Evolutionary conservation across 2,329 filamentous ascomycete species (phyloP).

Genomic region (Trichoderma brevicompactum): DNA sequence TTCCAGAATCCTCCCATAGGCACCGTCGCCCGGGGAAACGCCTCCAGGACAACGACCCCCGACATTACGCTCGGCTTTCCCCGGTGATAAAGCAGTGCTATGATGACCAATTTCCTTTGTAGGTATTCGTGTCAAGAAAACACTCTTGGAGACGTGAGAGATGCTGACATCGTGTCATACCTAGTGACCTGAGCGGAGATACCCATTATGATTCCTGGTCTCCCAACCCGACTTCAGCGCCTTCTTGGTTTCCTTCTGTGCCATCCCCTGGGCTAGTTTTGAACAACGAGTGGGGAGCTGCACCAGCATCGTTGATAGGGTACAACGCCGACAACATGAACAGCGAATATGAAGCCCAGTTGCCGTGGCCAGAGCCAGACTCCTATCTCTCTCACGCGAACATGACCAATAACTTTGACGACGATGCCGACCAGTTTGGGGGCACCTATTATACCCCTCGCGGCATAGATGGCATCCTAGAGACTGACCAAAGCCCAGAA

Average conservation of each 20-base stretch:
- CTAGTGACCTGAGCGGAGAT: background rate
- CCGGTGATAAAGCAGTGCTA: background rate
- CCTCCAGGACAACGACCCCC: background rate
- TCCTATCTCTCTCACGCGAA: background rate
- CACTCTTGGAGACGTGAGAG: background rate
- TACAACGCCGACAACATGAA: background rate
- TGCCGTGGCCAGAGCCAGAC: background rate
- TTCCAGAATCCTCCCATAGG: background rate
- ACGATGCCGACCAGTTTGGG: background rate
- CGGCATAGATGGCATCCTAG: background rate
- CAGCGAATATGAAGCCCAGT: slow-evolving; percentile 17
- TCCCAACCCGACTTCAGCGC: background rate
- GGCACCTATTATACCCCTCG: background rate
- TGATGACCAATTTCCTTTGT: slow-evolving; percentile 12
- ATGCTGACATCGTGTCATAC: background rate
- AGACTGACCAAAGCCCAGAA: background rate
- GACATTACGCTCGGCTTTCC: background rate
- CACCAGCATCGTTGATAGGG: background rate
- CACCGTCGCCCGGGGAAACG: background rate
- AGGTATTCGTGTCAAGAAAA: background rate
- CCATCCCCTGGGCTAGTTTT: background rate
- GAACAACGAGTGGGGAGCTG: background rate
- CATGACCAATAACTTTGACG: background rate
- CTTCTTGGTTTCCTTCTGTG: background rate
- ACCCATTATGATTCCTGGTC: background rate